These are phyloP conservation scores for Moelleriella libera DNA, from an alignment of 2,329 filamentous ascomycete genomes.

Conservation along the genomic window DNA sequence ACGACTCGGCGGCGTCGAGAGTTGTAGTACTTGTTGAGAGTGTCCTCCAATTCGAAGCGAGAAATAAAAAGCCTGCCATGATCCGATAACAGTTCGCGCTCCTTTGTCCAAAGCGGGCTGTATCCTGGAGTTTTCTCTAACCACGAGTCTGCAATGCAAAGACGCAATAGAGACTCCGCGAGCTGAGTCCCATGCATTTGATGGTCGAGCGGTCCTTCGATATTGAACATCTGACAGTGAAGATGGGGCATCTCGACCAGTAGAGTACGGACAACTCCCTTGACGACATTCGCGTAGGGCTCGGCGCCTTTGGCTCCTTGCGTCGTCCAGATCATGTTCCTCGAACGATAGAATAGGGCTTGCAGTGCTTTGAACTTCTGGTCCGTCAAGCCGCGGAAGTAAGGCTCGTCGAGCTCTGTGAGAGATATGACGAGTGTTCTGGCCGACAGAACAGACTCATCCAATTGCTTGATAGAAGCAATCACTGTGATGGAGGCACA, in stretches of 20 bases:
- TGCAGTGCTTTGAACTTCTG: neutral
- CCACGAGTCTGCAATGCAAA: neutral
- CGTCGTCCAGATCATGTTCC: neutral
- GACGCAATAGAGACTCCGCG: neutral
- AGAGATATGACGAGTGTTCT: neutral
- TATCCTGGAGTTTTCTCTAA: neutral
- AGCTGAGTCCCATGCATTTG: neutral
- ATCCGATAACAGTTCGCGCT: neutral
- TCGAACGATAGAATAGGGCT: neutral
- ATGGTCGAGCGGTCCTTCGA: neutral
- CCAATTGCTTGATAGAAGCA: neutral
- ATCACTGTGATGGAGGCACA: neutral
- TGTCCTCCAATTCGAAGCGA: neutral
- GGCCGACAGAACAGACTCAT: neutral
- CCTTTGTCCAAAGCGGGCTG: neutral
- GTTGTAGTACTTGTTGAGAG: neutral
- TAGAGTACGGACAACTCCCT: neutral
- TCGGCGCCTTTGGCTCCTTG: neutral
- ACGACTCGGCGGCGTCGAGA: neutral
- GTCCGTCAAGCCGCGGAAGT: neutral
- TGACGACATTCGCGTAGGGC: neutral
- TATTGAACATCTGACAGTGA: conserved; percentile 1
- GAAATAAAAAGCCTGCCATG: neutral
- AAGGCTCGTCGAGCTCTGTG: neutral
- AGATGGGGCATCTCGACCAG: conserved; percentile 1